Percentiles rank a stretch among this genome's conserved stretches.
These are phyloP conservation scores for Phoma sp. DNA, from an alignment of 2,329 filamentous ascomycete genomes.

Conservation along the genomic window DNA sequence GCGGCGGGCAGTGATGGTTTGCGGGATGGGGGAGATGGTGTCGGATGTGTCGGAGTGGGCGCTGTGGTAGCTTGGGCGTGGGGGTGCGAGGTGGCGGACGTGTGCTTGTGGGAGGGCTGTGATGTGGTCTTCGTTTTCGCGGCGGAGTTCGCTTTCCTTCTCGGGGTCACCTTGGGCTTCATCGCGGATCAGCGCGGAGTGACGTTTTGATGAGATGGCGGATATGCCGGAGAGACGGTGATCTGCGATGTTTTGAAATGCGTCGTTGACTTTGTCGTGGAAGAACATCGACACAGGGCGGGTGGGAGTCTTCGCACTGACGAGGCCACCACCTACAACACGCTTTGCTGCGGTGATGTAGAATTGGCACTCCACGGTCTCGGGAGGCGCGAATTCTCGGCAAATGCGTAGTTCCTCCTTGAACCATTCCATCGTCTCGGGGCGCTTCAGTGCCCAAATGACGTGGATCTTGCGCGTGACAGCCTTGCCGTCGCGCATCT, in stretches of 20 bases:
- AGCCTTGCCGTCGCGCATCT: conserved; percentile 93
- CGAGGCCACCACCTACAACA: conserved; percentile 54
- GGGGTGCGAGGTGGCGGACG: conserved; percentile 53
- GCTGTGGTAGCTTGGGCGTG: conserved; percentile 32
- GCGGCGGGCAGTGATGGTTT: conserved; percentile 50
- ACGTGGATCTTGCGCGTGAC: conserved; percentile 90
- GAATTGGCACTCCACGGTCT: conserved; percentile 91
- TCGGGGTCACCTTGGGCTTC: conserved; percentile 81
- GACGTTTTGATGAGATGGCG: conserved; percentile 62
- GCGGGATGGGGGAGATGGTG: conserved; percentile 35
- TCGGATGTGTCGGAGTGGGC: conserved; percentile 26
- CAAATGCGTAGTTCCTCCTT: conserved; percentile 93
- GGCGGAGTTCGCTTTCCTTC: conserved; percentile 79
- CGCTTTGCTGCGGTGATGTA: conserved; percentile 84
- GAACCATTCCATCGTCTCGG: conserved; percentile 98
- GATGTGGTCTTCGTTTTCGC: conserved; percentile 84
- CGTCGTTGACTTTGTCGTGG: conserved; percentile 86
- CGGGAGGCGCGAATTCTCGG: conserved; percentile 84
- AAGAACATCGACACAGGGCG: conserved; percentile 75
- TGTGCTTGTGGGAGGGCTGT: conserved; percentile 75
- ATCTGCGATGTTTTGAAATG: conserved; percentile 84
- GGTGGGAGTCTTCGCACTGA: conserved; percentile 60
- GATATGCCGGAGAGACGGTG: conserved; percentile 63
- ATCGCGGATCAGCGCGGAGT: conserved; percentile 81
- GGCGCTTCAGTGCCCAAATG: conserved; percentile 90